Evolutionary conservation across 805 yeast genomes (phyloP).

Genomic region (Starmerella geochares): DNA sequence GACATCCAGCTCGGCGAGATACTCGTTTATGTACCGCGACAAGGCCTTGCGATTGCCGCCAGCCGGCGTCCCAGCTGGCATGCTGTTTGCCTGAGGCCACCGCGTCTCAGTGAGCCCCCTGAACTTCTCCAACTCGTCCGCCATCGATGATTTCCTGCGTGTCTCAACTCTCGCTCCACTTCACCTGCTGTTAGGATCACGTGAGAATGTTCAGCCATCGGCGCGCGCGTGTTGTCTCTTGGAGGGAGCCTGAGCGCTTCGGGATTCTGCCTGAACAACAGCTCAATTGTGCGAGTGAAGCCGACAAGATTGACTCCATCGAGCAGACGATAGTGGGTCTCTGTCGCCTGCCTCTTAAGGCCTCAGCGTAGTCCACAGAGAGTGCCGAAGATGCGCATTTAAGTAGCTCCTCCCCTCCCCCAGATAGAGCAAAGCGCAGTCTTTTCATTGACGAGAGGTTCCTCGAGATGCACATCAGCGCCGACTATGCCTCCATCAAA

Average conservation of each 20-base stretch:
- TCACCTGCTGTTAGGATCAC: neutral
- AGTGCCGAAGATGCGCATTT: neutral
- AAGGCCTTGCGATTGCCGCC: constrained; percentile 21
- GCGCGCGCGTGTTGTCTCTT: too few species aligned
- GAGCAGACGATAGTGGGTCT: too few species aligned
- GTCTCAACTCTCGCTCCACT: neutral
- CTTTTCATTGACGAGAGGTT: too few species aligned
- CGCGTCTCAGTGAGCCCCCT: constrained; percentile 20
- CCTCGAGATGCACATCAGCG: too few species aligned
- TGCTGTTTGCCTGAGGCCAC: constrained; percentile 16
- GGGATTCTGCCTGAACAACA: too few species aligned
- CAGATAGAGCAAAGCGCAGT: too few species aligned
- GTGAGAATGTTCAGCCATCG: too few species aligned
- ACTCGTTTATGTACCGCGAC: constrained; percentile 18
- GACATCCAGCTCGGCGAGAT: constrained; percentile 13
- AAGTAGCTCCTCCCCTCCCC: too few species aligned
- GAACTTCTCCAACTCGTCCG: constrained; percentile 19
- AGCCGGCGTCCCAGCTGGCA: constrained; percentile 2
- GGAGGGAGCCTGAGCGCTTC: too few species aligned
- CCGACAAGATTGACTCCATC: too few species aligned
- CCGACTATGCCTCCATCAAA: too few species aligned
- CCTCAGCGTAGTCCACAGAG: neutral
- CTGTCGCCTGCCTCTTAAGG: neutral
- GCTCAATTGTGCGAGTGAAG: too few species aligned
- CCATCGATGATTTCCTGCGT: constrained; percentile 1